Base-by-base conservation (phyloP, 2,329 filamentous ascomycete genomes). In the Grosmannia clavigera region DNA sequence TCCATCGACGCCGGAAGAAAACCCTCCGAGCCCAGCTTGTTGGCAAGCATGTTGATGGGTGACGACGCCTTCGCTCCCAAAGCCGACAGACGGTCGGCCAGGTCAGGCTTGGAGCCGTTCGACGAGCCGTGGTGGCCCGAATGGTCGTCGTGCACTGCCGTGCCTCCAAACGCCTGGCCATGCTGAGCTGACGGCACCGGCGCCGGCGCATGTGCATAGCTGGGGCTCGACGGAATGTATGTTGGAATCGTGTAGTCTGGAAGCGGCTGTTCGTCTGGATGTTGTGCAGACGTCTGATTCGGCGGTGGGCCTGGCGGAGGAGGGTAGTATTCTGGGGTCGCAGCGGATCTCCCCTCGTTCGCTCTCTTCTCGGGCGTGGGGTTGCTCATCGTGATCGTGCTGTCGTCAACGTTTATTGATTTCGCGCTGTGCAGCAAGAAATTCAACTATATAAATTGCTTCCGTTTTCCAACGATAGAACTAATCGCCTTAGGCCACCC, bases 1-100 rank as follows among this genome's bases (percentile, higher is more conserved):
- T 95, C 91, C 64, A 96, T 77, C 1, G 86, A 86, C 59, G 87
- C 89, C 1, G 91, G 91, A 81, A 92, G 87, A 72, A 95, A 95
- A 27, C 88, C 87, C 72, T 95, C 90, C 55, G 74, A 74, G n/a
- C 90, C 90, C 46, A 95, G 77, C 72, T 87, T 90, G 73, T 95
- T 90, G 19, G 86, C 89, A 27, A 95, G 72, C 62, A 80, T 84
- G 70, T 95, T 95, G 68, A 95, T 85, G 3, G 90, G 90, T 2
- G 81, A 82, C 19, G 88, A 87, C 12, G 78, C 75, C 67, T 78
- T 77, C 58, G 72, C 62, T 65, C 74, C 72, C 68, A 75, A 64
- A 51, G 66, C 66, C 14, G 70, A 66, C 7, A 72, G 62, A 19
- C 68, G 68, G 57, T 68, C 40, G 63, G 62, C 64, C 65, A 68